Conservation (phyloP, 352 stramenopile species). For the Phytophthora quininea region DNA sequence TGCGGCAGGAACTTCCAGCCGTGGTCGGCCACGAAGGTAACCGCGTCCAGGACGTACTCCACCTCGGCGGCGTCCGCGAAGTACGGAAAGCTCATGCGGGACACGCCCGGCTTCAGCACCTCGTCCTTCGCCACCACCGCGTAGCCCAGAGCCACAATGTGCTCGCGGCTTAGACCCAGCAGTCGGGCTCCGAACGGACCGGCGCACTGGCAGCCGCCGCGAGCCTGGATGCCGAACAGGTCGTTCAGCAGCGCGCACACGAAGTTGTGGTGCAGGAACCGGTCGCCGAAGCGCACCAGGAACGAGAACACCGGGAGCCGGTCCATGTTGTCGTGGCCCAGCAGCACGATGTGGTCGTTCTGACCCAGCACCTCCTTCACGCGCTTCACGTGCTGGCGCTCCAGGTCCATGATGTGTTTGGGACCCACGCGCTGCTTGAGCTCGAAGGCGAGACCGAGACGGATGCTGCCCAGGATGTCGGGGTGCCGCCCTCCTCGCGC, state of each 20-base stretch:
- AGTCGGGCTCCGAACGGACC: conserved; percentile 94
- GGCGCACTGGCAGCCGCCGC: conserved; percentile 79
- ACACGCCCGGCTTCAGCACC: conserved; percentile 95
- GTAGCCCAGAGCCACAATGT: conserved; percentile 77
- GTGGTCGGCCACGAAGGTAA: conserved; percentile 93
- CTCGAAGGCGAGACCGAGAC: conserved; percentile 92
- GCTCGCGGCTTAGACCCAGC: conserved; percentile 86
- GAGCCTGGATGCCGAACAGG: conserved; percentile 95
- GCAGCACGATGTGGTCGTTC: conserved; percentile 84
- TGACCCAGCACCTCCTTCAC: conserved; percentile 46
- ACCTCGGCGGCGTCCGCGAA: conserved; percentile 84
- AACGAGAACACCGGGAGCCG: conserved; percentile 96
- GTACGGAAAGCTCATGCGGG: conserved; percentile 93
- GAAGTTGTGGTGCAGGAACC: conserved; percentile 98
- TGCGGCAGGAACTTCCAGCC: conserved; percentile 94
- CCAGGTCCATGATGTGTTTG: conserved; percentile 61
- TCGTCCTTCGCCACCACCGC: conserved; percentile 92
- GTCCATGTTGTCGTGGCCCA: conserved; percentile 66
- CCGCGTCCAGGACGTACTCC: conserved; percentile 93
- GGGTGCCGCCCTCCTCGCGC: conserved; percentile 97
- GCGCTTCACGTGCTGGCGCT: conserved; percentile 44
- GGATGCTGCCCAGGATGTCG: conserved; percentile 94
- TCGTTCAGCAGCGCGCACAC: conserved; percentile 98
- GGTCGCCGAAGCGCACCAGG: conserved; percentile 84
- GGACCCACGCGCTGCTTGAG: conserved; percentile 82